Evolutionary conservation across 106 monocot genomes (phyloP).

Genomic region (Dendrobium catenatum): DNA sequence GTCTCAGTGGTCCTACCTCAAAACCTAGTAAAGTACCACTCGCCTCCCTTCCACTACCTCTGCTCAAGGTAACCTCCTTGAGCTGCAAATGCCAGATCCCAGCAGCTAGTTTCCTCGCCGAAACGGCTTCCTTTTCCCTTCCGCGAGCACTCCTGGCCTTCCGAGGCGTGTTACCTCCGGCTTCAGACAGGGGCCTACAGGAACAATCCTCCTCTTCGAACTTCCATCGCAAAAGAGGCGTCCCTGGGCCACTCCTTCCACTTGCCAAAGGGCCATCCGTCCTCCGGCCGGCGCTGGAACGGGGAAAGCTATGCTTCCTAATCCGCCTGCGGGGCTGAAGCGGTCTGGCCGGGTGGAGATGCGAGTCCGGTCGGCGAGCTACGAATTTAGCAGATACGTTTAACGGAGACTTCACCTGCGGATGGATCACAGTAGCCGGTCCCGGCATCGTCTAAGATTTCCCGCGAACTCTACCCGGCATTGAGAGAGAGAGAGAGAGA

Average conservation of each 20-base stretch:
- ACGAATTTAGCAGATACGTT: neutral
- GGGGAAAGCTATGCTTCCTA: neutral
- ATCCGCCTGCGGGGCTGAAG: constrained; percentile 1
- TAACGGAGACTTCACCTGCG: neutral
- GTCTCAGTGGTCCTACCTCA: neutral
- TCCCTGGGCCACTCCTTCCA: constrained; percentile 50
- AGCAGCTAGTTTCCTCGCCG: constrained; percentile 78
- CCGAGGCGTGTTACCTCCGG: neutral
- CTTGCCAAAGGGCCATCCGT: neutral
- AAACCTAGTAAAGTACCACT: neutral
- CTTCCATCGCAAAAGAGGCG: constrained; percentile 77
- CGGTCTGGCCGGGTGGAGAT: neutral
- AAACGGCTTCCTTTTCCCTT: constrained; percentile 16
- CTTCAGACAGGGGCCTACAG: neutral
- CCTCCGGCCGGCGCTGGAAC: neutral
- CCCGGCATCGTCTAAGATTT: constrained; percentile 2
- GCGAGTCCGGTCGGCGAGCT: neutral
- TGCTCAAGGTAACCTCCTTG: neutral
- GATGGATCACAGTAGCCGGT: neutral
- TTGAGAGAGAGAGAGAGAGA: neutral
- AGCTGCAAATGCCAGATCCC: constrained; percentile 56
- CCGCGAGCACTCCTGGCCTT: neutral
- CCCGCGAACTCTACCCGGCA: constrained; percentile 1
- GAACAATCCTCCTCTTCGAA: constrained; percentile 24
- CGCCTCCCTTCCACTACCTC: neutral